A percentile compares a stretch with the other conserved stretches of the same genome.
Conservation (phyloP, 2,329 filamentous ascomycete species). For the Alternaria viburni region DNA sequence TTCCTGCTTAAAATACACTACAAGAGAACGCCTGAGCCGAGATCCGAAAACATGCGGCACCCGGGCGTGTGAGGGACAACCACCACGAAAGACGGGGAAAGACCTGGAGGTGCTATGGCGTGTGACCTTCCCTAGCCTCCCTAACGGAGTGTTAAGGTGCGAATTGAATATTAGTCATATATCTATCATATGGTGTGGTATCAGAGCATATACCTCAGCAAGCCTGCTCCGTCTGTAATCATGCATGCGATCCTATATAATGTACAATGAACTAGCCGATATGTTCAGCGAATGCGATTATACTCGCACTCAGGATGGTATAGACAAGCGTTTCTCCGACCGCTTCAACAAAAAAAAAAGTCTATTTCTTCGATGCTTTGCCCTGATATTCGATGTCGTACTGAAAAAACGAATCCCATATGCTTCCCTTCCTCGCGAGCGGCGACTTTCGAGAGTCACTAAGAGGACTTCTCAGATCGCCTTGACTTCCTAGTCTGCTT, state of each 20-base stretch:
- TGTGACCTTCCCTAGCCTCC: background rate
- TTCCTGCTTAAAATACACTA: background rate
- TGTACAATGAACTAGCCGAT: background rate
- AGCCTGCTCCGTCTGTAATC: background rate
- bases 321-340: background rate
- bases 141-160: background rate
- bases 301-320: background rate
- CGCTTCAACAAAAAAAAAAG: background rate
- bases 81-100: background rate
- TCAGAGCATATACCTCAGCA: background rate
- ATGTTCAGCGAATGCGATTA: background rate
- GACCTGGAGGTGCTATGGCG: background rate
- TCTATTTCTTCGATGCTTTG: conserved; percentile 41
- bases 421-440: conserved; percentile 35
- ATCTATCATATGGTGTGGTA: background rate
- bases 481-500: conserved; percentile 21
- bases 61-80: background rate
- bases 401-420: conserved; percentile 50
- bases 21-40: background rate
- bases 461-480: conserved; percentile 19
- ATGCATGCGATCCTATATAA: background rate
- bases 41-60: background rate
- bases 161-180: background rate
- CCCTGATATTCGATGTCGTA: conserved; percentile 49
- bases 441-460: conserved; percentile 3